A percentile compares a stretch with the other conserved stretches of the same genome.
Conservation (phyloP, 805 yeast species). For the Cyberlindnera sargentensis region DNA sequence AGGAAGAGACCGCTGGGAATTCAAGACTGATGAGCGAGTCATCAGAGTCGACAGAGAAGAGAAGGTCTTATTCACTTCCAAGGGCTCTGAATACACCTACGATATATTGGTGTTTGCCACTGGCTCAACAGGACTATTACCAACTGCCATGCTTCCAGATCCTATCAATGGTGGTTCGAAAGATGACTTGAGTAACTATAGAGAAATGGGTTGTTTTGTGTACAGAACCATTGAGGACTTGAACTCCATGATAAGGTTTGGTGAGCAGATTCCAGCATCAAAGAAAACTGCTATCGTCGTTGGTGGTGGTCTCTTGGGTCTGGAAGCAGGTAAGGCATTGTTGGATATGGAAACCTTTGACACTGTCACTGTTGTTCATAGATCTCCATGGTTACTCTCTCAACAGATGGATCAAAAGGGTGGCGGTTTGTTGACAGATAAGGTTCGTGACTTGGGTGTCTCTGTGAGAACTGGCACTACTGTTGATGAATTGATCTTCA, state of each 20-base stretch:
- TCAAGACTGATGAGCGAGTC: constrained; percentile 20
- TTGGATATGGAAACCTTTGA: constrained; percentile 26
- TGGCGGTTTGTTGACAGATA: constrained; percentile 30
- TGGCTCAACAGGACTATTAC: constrained; percentile 28
- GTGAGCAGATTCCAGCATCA: constrained; percentile 7
- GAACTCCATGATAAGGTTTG: constrained; percentile 23
- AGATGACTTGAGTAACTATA: constrained; percentile 10
- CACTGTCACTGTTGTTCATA: constrained; percentile 26
- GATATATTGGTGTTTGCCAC: constrained; percentile 27
- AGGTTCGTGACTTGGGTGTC: constrained; percentile 45
- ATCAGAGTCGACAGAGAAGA: constrained; percentile 10
- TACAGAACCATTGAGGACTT: constrained; percentile 30
- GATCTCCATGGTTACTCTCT: constrained; percentile 28
- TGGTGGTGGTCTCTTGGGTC: constrained; percentile 29
- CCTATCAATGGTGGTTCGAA: constrained; percentile 8
- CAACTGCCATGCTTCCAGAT: constrained; percentile 19
- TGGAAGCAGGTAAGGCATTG: constrained; percentile 33
- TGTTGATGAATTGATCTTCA: constrained; percentile 38
- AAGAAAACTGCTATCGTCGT: constrained; percentile 25
- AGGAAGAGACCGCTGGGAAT: constrained; percentile 22
- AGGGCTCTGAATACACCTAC: constrained; percentile 14
- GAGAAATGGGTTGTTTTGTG: constrained; percentile 28
- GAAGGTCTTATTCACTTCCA: constrained; percentile 13
- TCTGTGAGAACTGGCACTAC: constrained; percentile 45
- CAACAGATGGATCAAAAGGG: constrained; percentile 32